Base-by-base conservation (phyloP, 2,329 filamentous ascomycete genomes). In the Ceratocystiopsis sp. region DNA sequence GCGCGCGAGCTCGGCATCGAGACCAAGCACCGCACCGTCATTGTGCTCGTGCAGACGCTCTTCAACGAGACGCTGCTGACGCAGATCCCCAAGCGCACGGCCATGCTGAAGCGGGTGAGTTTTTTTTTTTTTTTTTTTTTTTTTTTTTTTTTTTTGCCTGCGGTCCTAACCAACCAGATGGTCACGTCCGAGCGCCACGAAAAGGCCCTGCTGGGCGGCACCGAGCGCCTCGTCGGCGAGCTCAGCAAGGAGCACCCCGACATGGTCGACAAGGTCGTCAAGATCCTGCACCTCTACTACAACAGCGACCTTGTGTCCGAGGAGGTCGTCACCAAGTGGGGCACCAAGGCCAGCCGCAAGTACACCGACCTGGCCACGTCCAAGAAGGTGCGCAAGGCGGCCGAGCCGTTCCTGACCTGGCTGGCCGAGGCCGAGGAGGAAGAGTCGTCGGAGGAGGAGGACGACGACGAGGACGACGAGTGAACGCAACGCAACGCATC, bases 1-100 rank as follows among this genome's bases (percentile, higher is more conserved):
- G 89, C 89, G 51, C 91, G 93, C 68, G 91, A 96, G 55, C 71
- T 96, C 45, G 87, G 87, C 54, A 91, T 98, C 51, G 89, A 95
- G 66, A 63, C 64, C 65, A 98, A 96, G 76, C 84, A 95, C 70
- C 86, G 83, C 65, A 94, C 87, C 40, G 72, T 94, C 44, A 74
- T 87, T 45, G 87, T 98, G 46, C 78, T 98, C 38, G 84, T 87
- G 40, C 86, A 94, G 69, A 89, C 84, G 51, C 71, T 98, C 53
- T 98, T 98, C 61, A 79, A 93, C 60, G 80, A 93, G 57, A 81
- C 84, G 60, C 87, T 96, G 51, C 69, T 80, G 59, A 77, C 83
- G 61, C 85, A 98, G 66, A 87, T 98, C 49, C 74, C 80, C 49
- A 76, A 74, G 63, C 87, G 89, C 52, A 80, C 83, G 50, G 68